A percentile compares a stretch with the other conserved stretches of the same genome.
These are phyloP conservation scores for Hypholoma sublateritium DNA, from an alignment of 768 basidiomycete species.

Conservation along the genomic window DNA sequence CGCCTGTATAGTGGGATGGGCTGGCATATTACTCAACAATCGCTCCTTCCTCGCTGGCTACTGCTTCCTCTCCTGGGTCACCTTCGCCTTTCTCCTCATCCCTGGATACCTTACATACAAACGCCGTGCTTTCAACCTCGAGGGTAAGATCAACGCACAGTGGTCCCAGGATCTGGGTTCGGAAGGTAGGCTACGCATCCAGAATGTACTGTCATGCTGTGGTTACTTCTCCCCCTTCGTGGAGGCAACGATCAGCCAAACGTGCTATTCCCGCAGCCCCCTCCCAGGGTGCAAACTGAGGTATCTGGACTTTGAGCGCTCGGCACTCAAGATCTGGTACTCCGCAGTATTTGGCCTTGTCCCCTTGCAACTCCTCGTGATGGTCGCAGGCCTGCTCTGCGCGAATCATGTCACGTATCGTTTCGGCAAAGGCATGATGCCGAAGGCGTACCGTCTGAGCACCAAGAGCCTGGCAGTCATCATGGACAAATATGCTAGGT, in stretches of 20 bases:
- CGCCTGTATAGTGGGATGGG: constrained; percentile 72
- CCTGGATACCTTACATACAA: constrained; percentile 83
- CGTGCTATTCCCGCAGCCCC: constrained; percentile 70
- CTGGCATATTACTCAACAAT: constrained; percentile 83
- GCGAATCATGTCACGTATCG: constrained; percentile 85
- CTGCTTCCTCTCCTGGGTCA: constrained; percentile 73
- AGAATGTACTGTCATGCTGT: constrained; percentile 75
- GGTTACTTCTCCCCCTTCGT: constrained; percentile 81
- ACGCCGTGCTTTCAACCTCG: constrained; percentile 53
- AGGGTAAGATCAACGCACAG: constrained; percentile 74
- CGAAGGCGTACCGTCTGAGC: constrained; percentile 76
- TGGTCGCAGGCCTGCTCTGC: constrained; percentile 66
- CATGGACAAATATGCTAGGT: constrained; percentile 84
- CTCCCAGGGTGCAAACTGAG: constrained; percentile 77
- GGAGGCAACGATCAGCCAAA: constrained; percentile 72
- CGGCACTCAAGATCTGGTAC: constrained; percentile 64
- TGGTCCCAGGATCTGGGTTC: constrained; percentile 65
- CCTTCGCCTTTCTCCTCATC: constrained; percentile 65
- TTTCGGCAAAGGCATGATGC: constrained; percentile 90
- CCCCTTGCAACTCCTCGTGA: constrained; percentile 63
- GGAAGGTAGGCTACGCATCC: constrained; percentile 61
- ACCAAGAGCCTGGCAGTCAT: constrained; percentile 73
- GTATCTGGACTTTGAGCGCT: constrained; percentile 57
- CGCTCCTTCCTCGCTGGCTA: constrained; percentile 79
- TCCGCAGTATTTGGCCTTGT: constrained; percentile 62